Conservation (phyloP, 2,329 filamentous ascomycete species). For the Elsinoe fawcettii region DNA sequence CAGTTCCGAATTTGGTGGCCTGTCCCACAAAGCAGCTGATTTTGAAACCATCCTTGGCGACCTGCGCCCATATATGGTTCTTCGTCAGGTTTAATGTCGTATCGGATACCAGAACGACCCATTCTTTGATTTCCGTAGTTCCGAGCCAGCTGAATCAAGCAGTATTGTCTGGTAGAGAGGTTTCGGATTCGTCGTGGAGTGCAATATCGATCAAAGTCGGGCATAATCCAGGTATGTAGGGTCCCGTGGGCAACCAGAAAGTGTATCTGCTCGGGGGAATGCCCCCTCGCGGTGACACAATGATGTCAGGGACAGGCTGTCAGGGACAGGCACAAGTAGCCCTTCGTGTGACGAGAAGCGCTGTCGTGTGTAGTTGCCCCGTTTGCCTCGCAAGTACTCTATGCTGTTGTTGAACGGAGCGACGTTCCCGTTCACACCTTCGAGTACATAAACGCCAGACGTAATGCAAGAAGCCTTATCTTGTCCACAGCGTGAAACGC, state of each 20-base stretch:
- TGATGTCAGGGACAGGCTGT: too few species aligned
- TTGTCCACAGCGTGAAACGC: too few species aligned
- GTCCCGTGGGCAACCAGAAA: conserved; percentile 1
- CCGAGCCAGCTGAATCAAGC: conserved; percentile 49
- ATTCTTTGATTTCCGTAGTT: conserved; percentile 35
- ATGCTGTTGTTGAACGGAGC: conserved; percentile 6
- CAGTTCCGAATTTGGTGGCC: too few species aligned
- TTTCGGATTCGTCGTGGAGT: not conserved
- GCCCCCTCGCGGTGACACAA: not conserved
- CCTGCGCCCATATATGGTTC: not conserved
- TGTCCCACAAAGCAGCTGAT: not conserved
- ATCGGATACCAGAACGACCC: conserved; percentile 14
- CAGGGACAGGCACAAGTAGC: too few species aligned
- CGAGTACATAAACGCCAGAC: too few species aligned
- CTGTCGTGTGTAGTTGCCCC: conserved; percentile 6
- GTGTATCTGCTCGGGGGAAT: conserved; percentile 6
- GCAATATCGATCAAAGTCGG: conserved; percentile 1
- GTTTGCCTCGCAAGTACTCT: not conserved
- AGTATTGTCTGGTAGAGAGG: conserved; percentile 17
- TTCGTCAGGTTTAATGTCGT: not conserved
- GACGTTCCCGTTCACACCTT: not conserved
- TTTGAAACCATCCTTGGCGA: conserved; percentile 12
- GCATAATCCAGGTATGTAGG: not conserved
- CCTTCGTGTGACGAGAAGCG: not conserved
- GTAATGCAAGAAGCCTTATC: too few species aligned